A percentile compares a stretch with the other conserved stretches of the same genome.
Evolutionary conservation across 208 protist genomes (phyloP).

Genomic region (Trichomonas tenax): DNA sequence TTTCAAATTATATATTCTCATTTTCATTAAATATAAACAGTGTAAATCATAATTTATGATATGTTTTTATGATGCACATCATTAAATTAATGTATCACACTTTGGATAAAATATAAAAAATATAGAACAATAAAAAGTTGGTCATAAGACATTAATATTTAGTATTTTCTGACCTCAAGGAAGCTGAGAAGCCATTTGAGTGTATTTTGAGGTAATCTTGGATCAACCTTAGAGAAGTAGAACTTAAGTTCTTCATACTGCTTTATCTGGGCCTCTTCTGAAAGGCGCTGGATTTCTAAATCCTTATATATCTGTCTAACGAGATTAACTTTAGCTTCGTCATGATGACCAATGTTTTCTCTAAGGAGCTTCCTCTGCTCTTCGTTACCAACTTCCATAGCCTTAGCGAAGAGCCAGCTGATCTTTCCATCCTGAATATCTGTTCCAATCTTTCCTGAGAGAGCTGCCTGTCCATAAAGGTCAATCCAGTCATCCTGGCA

Average conservation of each 20-base stretch:
- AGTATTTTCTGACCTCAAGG: background rate
- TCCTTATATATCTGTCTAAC: background rate
- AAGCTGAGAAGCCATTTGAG: background rate
- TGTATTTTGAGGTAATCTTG: background rate
- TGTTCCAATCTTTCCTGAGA: conserved; percentile 50
- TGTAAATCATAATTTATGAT: no score
- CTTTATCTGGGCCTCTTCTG: background rate
- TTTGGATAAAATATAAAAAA: no score
- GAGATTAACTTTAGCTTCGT: background rate
- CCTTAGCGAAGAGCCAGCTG: conserved; percentile 72
- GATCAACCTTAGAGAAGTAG: background rate
- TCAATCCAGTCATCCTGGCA: conserved; percentile 54
- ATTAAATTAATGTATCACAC: no score
- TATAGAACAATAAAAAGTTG: background rate
- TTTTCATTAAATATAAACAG: no score
- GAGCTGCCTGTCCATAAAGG: conserved; percentile 41
- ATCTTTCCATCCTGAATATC: conserved; percentile 60
- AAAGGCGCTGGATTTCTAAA: background rate
- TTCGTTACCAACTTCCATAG: conserved; percentile 40
- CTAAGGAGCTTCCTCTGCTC: background rate
- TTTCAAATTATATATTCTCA: no score
- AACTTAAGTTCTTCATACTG: background rate
- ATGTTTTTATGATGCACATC: no score
- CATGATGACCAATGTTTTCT: background rate
- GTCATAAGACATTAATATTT: background rate